phyloP scores from a whole-genome alignment of 1,284 basidiomycete genomes.

The Retiboletus flavoniger region DNA sequence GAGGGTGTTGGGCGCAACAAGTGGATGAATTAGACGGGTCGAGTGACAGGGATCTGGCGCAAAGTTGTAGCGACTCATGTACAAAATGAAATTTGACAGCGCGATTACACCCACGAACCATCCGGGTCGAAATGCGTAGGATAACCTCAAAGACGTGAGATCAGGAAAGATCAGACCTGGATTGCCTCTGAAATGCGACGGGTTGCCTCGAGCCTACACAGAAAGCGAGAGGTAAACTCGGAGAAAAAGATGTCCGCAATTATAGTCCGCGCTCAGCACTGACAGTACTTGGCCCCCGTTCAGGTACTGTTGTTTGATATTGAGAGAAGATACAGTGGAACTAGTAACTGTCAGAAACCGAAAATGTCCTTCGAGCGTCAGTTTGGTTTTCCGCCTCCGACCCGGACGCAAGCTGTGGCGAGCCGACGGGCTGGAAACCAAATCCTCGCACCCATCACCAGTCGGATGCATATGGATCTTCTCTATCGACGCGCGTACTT shows the following conservation, averaged over 20 bases:
- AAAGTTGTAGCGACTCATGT: background rate
- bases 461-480: conserved; percentile 12
- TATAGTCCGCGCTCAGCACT: background rate
- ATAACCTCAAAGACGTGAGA: background rate
- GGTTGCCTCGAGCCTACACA: background rate
- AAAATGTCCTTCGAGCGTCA: conserved; percentile 7
- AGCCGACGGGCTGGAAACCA: conserved; percentile 7
- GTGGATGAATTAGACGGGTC: background rate
- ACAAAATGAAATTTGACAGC: background rate
- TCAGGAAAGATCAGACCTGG: background rate
- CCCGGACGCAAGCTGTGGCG: conserved; percentile 7
- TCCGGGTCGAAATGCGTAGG: background rate
- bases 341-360: conserved; percentile 8
- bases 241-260: background rate
- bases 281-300: background rate
- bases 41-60: background rate
- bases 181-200: background rate
- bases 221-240: background rate
- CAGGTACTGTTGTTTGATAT: background rate
- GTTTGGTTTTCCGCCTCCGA: conserved; percentile 28
- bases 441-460: conserved; percentile 15
- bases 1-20: background rate
- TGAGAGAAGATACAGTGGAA: conserved; percentile 6
- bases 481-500: conserved; percentile 2
- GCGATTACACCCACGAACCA: background rate